phyloP scores from a whole-genome alignment of 2,329 filamentous ascomycete species.

The Mycosphaerella arachidis region DNA sequence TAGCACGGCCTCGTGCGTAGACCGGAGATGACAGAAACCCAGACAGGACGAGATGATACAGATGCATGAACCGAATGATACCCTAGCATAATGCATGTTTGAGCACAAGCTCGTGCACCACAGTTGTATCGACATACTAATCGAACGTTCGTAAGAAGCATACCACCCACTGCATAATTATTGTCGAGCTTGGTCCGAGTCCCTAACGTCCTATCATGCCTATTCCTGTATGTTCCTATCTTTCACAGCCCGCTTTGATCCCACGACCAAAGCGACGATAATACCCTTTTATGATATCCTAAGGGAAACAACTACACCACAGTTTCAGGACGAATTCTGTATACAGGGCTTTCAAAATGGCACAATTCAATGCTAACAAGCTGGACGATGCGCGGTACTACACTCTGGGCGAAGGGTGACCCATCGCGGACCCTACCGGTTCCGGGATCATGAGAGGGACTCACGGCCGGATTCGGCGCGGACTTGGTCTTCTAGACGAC shows the following conservation, averaged over 20 bases:
- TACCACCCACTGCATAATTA: not conserved
- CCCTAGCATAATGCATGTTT: not conserved
- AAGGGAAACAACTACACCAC: not conserved
- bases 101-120: not conserved
- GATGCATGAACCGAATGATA: not conserved
- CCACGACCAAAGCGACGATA: too few relatives aligned
- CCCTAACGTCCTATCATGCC: too few relatives aligned
- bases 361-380: not conserved
- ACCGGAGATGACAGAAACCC: not conserved
- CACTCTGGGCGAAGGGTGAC: not conserved
- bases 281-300: too few relatives aligned
- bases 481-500: conserved; percentile 49
- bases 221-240: too few relatives aligned
- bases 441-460: not conserved
- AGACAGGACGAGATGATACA: not conserved
- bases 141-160: not conserved
- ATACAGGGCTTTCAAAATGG: not conserved
- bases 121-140: not conserved
- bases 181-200: too few relatives aligned
- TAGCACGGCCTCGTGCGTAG: conserved; percentile 1
- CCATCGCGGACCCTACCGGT: not conserved
- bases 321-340: not conserved
- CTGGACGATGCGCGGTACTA: not conserved
- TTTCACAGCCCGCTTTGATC: too few relatives aligned
- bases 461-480: conserved; percentile 22